Conservation (phyloP, 2,329 filamentous ascomycete genomes). For the Penicillium aurantiogriseum region DNA sequence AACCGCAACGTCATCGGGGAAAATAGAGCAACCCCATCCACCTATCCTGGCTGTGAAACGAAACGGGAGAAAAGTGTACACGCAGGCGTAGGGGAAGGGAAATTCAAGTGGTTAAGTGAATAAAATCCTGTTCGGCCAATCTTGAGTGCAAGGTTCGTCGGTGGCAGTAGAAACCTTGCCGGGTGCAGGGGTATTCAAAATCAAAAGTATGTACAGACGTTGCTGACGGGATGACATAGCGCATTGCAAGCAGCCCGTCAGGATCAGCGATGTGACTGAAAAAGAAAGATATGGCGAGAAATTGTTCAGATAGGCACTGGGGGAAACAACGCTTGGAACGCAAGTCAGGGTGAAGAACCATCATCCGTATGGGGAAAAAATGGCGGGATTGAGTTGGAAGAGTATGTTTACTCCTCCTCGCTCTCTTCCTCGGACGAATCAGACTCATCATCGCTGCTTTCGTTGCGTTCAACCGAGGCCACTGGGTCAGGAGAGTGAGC, state of each 20-base stretch:
- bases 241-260: not conserved
- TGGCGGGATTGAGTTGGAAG: not conserved
- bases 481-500: conserved; percentile 45
- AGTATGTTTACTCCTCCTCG: conserved; percentile 46
- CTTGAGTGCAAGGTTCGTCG: conserved; percentile 13
- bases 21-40: conserved; percentile 10
- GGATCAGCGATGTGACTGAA: not conserved
- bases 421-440: conserved; percentile 50
- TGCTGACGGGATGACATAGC: not conserved
- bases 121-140: conserved; percentile 8
- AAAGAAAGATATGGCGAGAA: conserved; percentile 1
- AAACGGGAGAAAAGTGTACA: conserved; percentile 8
- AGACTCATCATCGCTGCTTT: conserved; percentile 48
- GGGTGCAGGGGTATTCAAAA: conserved; percentile 13
- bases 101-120: conserved; percentile 16
- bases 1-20: conserved; percentile 15
- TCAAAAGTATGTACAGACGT: conserved; percentile 21
- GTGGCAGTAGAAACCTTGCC: conserved; percentile 7
- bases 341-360: conserved; percentile 19
- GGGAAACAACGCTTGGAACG: conserved; percentile 23
- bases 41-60: not conserved
- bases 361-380: not conserved
- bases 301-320: conserved; percentile 1
- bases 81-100: conserved; percentile 7
- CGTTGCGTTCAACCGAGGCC: conserved; percentile 44